Evolutionary conservation across 1,284 basidiomycete species (phyloP).

Genomic region (Ceraceosorus guamensis): DNA sequence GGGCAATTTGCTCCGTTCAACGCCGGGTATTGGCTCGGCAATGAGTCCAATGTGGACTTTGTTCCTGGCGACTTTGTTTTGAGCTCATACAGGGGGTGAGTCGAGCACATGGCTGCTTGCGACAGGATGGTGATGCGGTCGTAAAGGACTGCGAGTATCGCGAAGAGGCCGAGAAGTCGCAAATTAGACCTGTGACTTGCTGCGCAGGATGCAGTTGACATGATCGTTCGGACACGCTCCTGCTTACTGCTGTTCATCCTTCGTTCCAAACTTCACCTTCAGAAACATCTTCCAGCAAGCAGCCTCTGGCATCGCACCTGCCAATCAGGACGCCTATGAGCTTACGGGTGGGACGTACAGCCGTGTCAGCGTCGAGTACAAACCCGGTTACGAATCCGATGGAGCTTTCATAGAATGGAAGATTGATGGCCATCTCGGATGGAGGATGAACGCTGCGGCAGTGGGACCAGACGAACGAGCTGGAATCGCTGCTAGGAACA

Average conservation of each 20-base stretch:
- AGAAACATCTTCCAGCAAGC: too few species aligned
- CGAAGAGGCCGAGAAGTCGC: too few species aligned
- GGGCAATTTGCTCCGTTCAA: conserved; percentile 42
- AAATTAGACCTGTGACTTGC: too few species aligned
- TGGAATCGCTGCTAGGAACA: conserved; percentile 53
- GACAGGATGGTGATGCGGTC: too few species aligned
- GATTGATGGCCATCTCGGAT: conserved; percentile 17
- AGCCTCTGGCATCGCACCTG: too few species aligned
- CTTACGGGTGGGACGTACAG: not conserved
- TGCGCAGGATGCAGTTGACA: too few species aligned
- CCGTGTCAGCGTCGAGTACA: conserved; percentile 53
- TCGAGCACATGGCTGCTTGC: not conserved
- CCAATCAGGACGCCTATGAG: not conserved
- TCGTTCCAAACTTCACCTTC: too few species aligned
- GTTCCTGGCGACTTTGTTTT: not conserved
- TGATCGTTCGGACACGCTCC: too few species aligned
- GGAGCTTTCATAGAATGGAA: conserved; percentile 9
- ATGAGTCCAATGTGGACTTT: conserved; percentile 21
- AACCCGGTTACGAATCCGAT: conserved; percentile 10
- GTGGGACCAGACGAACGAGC: conserved; percentile 4
- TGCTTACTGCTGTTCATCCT: too few species aligned
- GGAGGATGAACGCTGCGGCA: conserved; percentile 52
- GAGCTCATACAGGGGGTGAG: not conserved
- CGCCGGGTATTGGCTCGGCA: conserved; percentile 49
- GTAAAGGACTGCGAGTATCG: too few species aligned